A percentile compares a stretch with the other conserved stretches of the same genome.
Evolutionary conservation across 139 green algal species (phyloP).

Genomic region (Volvox africanus): DNA sequence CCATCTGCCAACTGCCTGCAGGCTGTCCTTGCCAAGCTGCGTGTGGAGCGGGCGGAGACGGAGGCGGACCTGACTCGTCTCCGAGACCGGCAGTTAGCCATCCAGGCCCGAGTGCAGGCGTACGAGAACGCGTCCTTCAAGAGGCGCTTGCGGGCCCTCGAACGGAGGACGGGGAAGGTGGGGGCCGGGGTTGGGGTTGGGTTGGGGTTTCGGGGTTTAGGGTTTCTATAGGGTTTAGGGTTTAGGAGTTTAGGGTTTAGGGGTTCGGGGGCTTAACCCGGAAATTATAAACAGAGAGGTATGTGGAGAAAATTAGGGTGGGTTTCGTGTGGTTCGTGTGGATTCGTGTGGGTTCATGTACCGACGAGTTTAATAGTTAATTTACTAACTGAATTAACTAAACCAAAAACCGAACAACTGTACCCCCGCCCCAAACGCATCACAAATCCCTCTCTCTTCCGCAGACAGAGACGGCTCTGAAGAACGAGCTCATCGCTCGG

Average conservation of each 20-base stretch:
- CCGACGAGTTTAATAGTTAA: too few species aligned
- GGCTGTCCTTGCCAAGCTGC: conserved; percentile 43
- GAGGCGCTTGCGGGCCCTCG: not conserved
- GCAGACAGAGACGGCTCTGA: conserved; percentile 36
- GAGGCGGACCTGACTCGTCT: conserved; percentile 20
- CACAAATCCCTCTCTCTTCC: not conserved
- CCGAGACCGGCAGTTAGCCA: not conserved
- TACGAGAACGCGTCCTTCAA: conserved; percentile 37
- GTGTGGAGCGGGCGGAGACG: conserved; percentile 39
- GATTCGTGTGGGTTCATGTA: too few species aligned
- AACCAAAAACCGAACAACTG: too few species aligned
- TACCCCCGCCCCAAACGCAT: too few species aligned
- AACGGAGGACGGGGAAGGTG: conserved; percentile 6
- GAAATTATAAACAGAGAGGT: too few species aligned
- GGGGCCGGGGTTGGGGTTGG: not conserved
- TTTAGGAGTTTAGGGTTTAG: too few species aligned
- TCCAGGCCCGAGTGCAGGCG: conserved; percentile 1
- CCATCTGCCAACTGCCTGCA: not conserved
- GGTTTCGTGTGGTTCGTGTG: too few species aligned
- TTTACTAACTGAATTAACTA: too few species aligned
- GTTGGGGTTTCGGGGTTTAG: too few species aligned
- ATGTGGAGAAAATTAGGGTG: too few species aligned
- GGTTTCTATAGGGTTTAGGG: too few species aligned
- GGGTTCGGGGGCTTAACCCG: too few species aligned
- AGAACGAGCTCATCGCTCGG: conserved; percentile 37